phyloP scores from a whole-genome alignment of 2,329 filamentous ascomycete genomes.

The Pseudogymnoascus sp. region DNA sequence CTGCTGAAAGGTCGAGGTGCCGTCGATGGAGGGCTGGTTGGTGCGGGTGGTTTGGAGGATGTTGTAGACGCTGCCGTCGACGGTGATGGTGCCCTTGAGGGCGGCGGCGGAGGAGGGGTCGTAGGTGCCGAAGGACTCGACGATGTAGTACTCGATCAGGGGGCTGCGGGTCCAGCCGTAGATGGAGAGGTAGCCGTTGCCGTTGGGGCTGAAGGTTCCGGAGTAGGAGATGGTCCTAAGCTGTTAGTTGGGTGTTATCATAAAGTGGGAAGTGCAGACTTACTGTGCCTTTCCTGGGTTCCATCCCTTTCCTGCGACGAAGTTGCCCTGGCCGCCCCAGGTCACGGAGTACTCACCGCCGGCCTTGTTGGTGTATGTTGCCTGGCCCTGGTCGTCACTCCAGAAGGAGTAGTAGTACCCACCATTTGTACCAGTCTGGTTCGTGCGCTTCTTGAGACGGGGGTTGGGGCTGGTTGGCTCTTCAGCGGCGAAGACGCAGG shows the following conservation, averaged over 20 bases:
- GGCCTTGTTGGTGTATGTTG: conserved; percentile 45
- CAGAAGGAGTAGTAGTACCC: conserved; percentile 33
- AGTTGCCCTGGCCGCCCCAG: conserved; percentile 40
- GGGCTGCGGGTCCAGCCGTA: conserved; percentile 48
- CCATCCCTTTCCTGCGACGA: conserved; percentile 41
- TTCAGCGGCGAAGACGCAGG: neutral
- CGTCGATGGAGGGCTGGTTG: conserved; percentile 34
- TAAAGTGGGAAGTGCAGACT: neutral
- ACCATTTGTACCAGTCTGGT: neutral
- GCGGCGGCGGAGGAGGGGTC: conserved; percentile 40
- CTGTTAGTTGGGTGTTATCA: neutral
- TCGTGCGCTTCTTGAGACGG: neutral
- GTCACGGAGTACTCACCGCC: conserved; percentile 41
- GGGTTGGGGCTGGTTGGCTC: conserved; percentile 3
- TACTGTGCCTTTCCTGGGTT: conserved; percentile 26
- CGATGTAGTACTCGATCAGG: conserved; percentile 50
- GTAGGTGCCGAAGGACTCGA: conserved; percentile 45
- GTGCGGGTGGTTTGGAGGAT: conserved; percentile 28
- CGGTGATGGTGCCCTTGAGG: conserved; percentile 42
- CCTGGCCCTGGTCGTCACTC: conserved; percentile 41
- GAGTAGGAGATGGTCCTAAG: conserved; percentile 34
- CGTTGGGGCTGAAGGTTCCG: conserved; percentile 30
- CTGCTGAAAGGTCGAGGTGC: conserved; percentile 44
- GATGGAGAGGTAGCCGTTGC: conserved; percentile 41
- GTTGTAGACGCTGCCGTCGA: conserved; percentile 45